phyloP scores from a whole-genome alignment of 2,329 filamentous ascomycete genomes.

The Nannizziopsis arthrosporioides region DNA sequence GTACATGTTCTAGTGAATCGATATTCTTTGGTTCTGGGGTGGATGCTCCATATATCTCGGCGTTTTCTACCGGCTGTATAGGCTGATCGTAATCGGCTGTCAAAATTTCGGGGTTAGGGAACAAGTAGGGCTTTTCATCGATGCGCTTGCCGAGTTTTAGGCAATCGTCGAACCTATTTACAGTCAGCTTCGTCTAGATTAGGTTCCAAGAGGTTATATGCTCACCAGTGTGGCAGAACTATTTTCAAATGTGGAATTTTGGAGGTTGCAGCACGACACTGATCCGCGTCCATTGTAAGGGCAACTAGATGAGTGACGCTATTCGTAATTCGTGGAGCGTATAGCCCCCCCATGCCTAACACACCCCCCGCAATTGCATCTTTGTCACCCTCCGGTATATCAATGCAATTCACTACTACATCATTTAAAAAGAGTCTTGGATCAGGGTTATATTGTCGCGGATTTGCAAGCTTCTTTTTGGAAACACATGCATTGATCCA shows the following conservation, averaged over 20 bases:
- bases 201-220: neutral
- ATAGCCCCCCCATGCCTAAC: slow-evolving; percentile 76
- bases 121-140: slow-evolving; percentile 69
- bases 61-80: slow-evolving; percentile 46
- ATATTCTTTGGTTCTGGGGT: slow-evolving; percentile 38
- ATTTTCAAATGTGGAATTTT: slow-evolving; percentile 56
- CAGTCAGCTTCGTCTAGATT: slow-evolving; percentile 7
- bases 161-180: slow-evolving; percentile 81
- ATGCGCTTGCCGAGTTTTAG: slow-evolving; percentile 86
- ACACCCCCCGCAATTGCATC: slow-evolving; percentile 87
- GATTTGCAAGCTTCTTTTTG: slow-evolving; percentile 59
- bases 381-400: slow-evolving; percentile 74
- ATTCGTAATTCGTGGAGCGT: slow-evolving; percentile 58
- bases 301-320: slow-evolving; percentile 83
- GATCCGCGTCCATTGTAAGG: slow-evolving; percentile 60
- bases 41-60: slow-evolving; percentile 57
- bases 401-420: slow-evolving; percentile 69
- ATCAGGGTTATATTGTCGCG: slow-evolving; percentile 80
- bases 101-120: slow-evolving; percentile 81
- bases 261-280: slow-evolving; percentile 44
- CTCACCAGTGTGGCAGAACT: slow-evolving; percentile 81
- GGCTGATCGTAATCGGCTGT: slow-evolving; percentile 45
- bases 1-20: slow-evolving; percentile 25
- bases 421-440: slow-evolving; percentile 81
- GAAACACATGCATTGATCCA: slow-evolving; percentile 67